Base-by-base conservation (phyloP, 306 rosid genomes). In the Inga laurina region DNA sequence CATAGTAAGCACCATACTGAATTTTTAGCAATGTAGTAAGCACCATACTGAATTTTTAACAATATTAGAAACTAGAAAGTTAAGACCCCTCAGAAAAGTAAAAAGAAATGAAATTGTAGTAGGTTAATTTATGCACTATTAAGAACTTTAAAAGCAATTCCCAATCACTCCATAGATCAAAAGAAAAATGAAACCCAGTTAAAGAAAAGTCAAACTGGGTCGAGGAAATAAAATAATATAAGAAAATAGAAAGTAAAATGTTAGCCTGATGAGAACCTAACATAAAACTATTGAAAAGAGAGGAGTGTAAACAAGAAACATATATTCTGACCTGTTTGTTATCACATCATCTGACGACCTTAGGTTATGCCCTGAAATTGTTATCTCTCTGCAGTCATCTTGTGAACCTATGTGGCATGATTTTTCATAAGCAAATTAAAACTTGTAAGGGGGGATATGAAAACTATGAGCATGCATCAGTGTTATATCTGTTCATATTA, bases 291-390 rank as follows among this genome's bases (percentile, higher is more conserved):
- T 75, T 54, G 43, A 30, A 75, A 44, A 68, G 30, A 84, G 15
- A 70, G 75, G 8, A 52, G 72, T 54, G 52, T 35, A 51, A 83
- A 76, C 67, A 67, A 48, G 81, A 80, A 79, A 82, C 77, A 51
- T 44, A 72, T 72, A 81, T 77, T 83, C 89, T 82, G 75, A 93
- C 97, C 97, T 80, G 82, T 45, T 82, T 5, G 62, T 54, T 73
- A 30, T 76, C 54, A 82, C n/a, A 86, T 85, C 84, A 77, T 82
- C 82, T 18, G 79, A 87, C 80, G 79, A 76, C 64, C 85, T 52
- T 16, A 78, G 79, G 83, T 46, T 41, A 68, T 76, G 82, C 82
- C 80, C 94, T 30, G 88, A 65, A 79, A 49, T 82, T 72, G 78
- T 68, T 72, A 59, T 71, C 66, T 77, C 91, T 59, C 78, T 73